These are phyloP conservation scores for Populus davidiana DNA, from an alignment of 345 rosid genomes.

Conservation along the genomic window DNA sequence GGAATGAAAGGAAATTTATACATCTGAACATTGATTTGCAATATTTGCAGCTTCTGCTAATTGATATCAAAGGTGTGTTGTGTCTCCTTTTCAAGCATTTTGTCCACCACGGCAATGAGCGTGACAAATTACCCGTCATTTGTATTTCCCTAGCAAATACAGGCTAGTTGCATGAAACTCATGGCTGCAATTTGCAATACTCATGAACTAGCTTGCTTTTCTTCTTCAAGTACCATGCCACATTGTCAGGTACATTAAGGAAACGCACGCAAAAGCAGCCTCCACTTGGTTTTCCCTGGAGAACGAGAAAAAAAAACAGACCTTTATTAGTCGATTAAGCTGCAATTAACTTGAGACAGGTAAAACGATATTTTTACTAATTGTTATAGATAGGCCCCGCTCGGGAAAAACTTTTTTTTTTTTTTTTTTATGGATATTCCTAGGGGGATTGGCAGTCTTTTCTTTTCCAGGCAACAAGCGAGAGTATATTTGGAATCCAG, in stretches of 20 bases:
- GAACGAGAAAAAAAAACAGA: too few relatives aligned
- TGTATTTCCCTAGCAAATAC: neutral
- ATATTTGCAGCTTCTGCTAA: neutral
- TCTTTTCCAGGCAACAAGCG: neutral
- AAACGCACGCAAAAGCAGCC: too few relatives aligned
- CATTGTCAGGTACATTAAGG: neutral
- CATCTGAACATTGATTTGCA: neutral
- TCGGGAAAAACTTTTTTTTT: neutral
- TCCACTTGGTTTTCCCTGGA: too few relatives aligned
- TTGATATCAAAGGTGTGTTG: conserved; percentile 6
- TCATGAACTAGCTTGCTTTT: neutral
- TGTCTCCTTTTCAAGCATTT: conserved; percentile 11
- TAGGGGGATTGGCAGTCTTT: neutral
- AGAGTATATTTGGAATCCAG: neutral
- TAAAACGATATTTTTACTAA: too few relatives aligned
- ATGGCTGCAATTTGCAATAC: neutral
- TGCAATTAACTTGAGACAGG: too few relatives aligned
- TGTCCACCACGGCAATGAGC: conserved; percentile 11
- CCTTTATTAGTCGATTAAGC: too few relatives aligned
- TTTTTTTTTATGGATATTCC: neutral
- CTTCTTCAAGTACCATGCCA: neutral
- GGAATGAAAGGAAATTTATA: neutral
- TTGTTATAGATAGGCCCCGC: neutral
- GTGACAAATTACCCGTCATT: conserved; percentile 19
- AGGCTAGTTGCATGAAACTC: neutral